Percentiles rank a stretch among this genome's conserved stretches.
Conservation (phyloP, 2,329 filamentous ascomycete species). For the Camillea tinctor region DNA sequence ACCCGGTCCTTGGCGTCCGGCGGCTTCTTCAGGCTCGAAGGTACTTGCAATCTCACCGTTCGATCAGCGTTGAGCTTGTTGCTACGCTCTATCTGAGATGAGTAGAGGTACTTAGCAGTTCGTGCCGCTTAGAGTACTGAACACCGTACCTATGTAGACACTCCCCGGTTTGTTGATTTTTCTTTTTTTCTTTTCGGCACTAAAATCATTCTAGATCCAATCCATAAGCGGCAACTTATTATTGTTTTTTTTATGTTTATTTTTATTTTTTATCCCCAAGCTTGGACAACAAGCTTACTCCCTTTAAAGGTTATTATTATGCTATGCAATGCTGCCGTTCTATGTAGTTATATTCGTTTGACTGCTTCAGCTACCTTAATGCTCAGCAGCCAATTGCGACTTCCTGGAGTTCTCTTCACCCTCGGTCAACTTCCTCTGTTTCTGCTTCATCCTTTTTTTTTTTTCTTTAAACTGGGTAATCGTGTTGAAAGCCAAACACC, state of each 20-base stretch:
- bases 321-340: background rate
- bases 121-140: slow-evolving; percentile 20
- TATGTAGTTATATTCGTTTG: background rate
- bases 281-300: background rate
- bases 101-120: slow-evolving; percentile 5
- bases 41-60: slow-evolving; percentile 1
- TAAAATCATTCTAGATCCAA: slow-evolving; percentile 6
- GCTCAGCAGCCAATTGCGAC: background rate
- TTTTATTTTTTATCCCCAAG: slow-evolving; percentile 3
- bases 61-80: background rate
- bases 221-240: background rate
- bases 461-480: background rate
- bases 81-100: background rate
- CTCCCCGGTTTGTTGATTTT: slow-evolving; percentile 8
- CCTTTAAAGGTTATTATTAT: background rate
- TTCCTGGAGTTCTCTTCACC: background rate
- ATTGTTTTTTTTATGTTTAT: background rate
- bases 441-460: no score
- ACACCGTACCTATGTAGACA: slow-evolving; percentile 27
- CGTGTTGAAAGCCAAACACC: no score
- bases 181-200: slow-evolving; percentile 2
- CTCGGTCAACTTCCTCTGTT: background rate
- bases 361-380: background rate
- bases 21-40: background rate
- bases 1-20: background rate